Conservation (phyloP, 352 stramenopile genomes). For the Phytophthora tentaculata region DNA sequence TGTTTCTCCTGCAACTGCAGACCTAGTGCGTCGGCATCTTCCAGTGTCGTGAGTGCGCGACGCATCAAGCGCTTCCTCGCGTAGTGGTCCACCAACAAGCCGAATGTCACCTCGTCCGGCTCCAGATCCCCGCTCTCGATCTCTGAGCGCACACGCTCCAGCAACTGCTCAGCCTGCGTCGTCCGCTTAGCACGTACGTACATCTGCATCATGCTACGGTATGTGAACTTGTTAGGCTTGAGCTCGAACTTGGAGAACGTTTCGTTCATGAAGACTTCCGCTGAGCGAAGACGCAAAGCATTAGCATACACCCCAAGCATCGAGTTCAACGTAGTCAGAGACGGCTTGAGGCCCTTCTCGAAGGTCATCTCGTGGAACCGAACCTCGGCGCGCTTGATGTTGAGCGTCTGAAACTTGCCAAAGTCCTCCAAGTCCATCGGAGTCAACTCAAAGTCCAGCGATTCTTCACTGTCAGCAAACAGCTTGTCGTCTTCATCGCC, state of each 20-base stretch:
- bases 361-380: conserved; percentile 70
- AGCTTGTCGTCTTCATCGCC: conserved; percentile 41
- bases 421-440: conserved; percentile 76
- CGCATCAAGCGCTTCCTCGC: conserved; percentile 67
- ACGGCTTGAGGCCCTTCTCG: conserved; percentile 43
- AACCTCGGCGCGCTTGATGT: conserved; percentile 70
- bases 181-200: conserved; percentile 73
- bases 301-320: conserved; percentile 86
- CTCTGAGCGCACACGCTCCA: conserved; percentile 49
- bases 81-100: conserved; percentile 80
- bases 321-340: conserved; percentile 72
- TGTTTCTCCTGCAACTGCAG: conserved; percentile 67
- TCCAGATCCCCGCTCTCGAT: conserved; percentile 59
- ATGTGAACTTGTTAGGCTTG: conserved; percentile 66
- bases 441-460: conserved; percentile 49
- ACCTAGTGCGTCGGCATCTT: conserved; percentile 60
- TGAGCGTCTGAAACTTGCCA: conserved; percentile 70
- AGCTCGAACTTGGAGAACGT: conserved; percentile 56
- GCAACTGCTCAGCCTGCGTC: conserved; percentile 52
- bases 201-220: conserved; percentile 85
- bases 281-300: conserved; percentile 62
- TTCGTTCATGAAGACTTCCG: conserved; percentile 55
- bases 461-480: conserved; percentile 47
- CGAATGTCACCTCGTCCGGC: conserved; percentile 64
- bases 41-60: conserved; percentile 67